Conservation (phyloP, 768 basidiomycete genomes). For the Suillus subalutaceus region DNA sequence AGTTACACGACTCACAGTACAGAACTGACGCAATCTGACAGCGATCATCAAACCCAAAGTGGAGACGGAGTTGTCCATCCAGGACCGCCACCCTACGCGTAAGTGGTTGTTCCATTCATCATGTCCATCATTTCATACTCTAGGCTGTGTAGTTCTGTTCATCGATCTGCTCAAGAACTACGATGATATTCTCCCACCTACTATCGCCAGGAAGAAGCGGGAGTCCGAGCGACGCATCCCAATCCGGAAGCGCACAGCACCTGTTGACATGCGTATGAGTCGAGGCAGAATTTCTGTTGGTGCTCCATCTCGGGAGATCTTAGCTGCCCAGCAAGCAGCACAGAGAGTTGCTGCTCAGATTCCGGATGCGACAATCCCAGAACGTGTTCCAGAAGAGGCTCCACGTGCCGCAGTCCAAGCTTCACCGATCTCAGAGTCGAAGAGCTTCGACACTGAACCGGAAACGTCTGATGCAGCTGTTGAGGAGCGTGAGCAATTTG, state of each 20-base stretch:
- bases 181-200: conserved; percentile 72
- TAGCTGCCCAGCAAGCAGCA: conserved; percentile 69
- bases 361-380: conserved; percentile 18
- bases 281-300: conserved; percentile 75
- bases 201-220: conserved; percentile 82
- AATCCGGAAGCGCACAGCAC: conserved; percentile 82
- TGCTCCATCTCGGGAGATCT: conserved; percentile 67
- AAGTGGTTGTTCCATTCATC: conserved; percentile 27
- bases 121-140: background rate
- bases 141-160: conserved; percentile 62
- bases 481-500: conserved; percentile 16
- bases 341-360: conserved; percentile 49
- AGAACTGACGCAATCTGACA: conserved; percentile 31
- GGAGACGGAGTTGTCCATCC: conserved; percentile 85
- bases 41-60: conserved; percentile 80
- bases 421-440: conserved; percentile 25
- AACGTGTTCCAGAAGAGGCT: conserved; percentile 20
- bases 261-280: conserved; percentile 86
- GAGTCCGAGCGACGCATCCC: conserved; percentile 88
- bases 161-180: conserved; percentile 84
- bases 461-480: conserved; percentile 17
- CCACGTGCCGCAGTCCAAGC: conserved; percentile 20
- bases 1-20: background rate
- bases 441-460: conserved; percentile 19
- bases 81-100: conserved; percentile 87